Evolutionary conservation across 2,329 filamentous ascomycete genomes (phyloP), one percentile per base, ranked within the genome.

Genomic region (Diplodia sapinea): DNA sequence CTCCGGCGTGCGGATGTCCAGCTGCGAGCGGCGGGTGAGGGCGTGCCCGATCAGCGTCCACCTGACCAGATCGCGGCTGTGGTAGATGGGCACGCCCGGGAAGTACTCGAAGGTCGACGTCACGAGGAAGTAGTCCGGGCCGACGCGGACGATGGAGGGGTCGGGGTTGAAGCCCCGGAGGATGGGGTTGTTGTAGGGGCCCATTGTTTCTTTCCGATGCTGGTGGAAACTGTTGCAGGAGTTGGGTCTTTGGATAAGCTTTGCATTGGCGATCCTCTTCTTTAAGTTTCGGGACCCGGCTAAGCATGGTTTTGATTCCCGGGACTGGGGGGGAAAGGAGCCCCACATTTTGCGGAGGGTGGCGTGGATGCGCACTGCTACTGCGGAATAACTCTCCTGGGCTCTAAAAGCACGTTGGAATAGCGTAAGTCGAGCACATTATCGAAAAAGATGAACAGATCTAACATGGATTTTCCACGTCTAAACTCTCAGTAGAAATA

Each of bases 41-140:
- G 83, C 85, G 70, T 86, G 82, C 4, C 81, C 82, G 54, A 86
- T 82, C n/a, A 86, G 79, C 6, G 77, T 77, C 84, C 85, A 87
- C 51, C 82, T 81, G 9, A 85, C 74, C 12, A 87, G 78, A 69
- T 86, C 82, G 9, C 76, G 83, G 23, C 84, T 87, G 31, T 86
- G 82, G 71, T 89, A 88, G 67, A 89, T 86, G 15, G 86, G 84
- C n/a, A 84, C 83, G 4, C 86, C 86, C 0, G 87, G 87, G 69
- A 87, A 88, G 74, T 83, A 87, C 73, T 89, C 87, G 68, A 89
- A 89, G 0, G 85, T 86, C 0, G 87, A 89, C 4, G 86, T 89
- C 47, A 84, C 84, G 33, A 89, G 81, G 74, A 85, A 89, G 73
- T 84, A 89, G 71, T 85, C 82, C 51, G 79, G 71, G 8, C 77